phyloP scores from a whole-genome alignment of 352 stramenopile species.

The Phytopythium sindhum region DNA sequence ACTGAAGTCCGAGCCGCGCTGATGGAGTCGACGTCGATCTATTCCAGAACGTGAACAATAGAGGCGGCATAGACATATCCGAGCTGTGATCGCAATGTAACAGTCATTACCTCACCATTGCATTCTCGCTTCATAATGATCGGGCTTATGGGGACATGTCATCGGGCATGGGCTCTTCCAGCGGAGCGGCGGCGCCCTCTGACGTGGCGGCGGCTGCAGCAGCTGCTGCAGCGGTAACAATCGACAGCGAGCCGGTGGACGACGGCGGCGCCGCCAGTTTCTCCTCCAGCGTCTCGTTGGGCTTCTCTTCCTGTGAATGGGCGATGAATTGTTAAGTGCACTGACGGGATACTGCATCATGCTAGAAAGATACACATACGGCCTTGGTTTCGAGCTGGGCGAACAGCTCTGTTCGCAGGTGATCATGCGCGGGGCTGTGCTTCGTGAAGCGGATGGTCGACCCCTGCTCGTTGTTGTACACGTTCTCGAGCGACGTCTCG shows the following conservation, averaged over 20 bases:
- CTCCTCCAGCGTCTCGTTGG: constrained; percentile 31
- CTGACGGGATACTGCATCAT: neutral
- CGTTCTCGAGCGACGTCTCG: constrained; percentile 89
- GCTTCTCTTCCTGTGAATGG: constrained; percentile 12
- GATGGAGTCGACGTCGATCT: neutral
- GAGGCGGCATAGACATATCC: neutral
- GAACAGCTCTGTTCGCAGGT: constrained; percentile 77
- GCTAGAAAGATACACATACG: constrained; percentile 5
- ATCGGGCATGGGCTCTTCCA: constrained; percentile 39
- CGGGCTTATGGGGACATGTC: constrained; percentile 6
- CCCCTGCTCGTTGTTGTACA: constrained; percentile 91
- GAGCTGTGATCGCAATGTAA: neutral
- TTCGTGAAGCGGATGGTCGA: constrained; percentile 89
- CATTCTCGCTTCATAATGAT: neutral
- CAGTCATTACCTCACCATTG: neutral
- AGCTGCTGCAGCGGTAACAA: constrained; percentile 33
- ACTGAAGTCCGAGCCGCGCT: neutral
- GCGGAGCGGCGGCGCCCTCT: constrained; percentile 7
- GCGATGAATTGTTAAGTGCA: neutral
- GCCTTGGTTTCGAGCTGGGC: constrained; percentile 45
- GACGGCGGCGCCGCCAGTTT: constrained; percentile 27
- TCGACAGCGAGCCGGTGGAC: constrained; percentile 27
- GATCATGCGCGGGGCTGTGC: constrained; percentile 77
- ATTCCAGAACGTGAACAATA: neutral
- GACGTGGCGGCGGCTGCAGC: constrained; percentile 16